phyloP scores from a whole-genome alignment of 805 yeast species.

The Brettanomyces naardenensis region DNA sequence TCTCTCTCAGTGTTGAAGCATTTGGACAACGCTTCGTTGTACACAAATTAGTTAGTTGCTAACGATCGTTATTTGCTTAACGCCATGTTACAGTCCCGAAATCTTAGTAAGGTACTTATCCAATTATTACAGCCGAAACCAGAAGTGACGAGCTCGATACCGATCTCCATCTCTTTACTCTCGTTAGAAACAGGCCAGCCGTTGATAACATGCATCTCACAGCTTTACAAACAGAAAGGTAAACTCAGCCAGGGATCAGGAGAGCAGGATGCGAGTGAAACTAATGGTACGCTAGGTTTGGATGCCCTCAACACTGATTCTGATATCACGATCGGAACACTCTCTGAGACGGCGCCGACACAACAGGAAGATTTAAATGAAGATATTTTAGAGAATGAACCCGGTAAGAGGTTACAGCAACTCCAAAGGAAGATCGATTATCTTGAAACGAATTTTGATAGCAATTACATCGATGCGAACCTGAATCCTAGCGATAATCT shows the following conservation, averaged over 20 bases:
- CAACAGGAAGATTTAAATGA: not conserved
- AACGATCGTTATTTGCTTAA: too few species aligned
- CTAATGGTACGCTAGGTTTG: too few species aligned
- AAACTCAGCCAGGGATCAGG: too few species aligned
- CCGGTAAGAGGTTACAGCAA: slow-evolving; percentile 4
- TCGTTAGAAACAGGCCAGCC: slow-evolving; percentile 22
- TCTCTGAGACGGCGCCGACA: too few species aligned
- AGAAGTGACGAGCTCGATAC: slow-evolving; percentile 16
- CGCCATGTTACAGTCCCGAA: slow-evolving; percentile 23
- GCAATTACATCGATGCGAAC: slow-evolving; percentile 22
- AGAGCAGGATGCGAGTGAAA: not conserved
- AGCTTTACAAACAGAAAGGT: slow-evolving; percentile 2
- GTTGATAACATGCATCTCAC: slow-evolving; percentile 21
- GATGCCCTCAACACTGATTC: too few species aligned
- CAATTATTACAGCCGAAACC: slow-evolving; percentile 22
- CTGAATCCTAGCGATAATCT: slow-evolving; percentile 24
- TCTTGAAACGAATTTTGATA: slow-evolving; percentile 11
- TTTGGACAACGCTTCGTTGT: too few species aligned
- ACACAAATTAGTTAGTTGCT: too few species aligned
- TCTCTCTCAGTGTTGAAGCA: too few species aligned
- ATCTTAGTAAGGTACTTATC: slow-evolving; percentile 19
- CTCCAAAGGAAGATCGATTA: slow-evolving; percentile 9
- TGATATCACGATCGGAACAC: too few species aligned
- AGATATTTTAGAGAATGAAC: not conserved
- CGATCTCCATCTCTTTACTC: slow-evolving; percentile 24